phyloP scores from a whole-genome alignment of 768 basidiomycete genomes.

The Lactarius evosmus region DNA sequence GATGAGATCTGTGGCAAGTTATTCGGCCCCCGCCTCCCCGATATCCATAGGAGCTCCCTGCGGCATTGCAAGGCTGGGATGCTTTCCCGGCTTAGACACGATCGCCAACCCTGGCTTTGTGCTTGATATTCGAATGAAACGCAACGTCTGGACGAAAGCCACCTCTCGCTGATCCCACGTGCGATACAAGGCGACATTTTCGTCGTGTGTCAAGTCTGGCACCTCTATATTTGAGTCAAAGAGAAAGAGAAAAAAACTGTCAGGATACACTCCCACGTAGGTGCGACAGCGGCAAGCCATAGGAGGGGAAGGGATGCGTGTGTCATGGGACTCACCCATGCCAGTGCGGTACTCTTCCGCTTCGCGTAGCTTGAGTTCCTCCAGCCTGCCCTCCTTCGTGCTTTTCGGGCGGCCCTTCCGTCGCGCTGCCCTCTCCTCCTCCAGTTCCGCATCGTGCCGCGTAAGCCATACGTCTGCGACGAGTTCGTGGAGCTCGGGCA shows the following conservation, averaged over 20 bases:
- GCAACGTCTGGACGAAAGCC: slow-evolving; percentile 65
- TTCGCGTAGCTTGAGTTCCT: slow-evolving; percentile 68
- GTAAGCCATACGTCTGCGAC: slow-evolving; percentile 69
- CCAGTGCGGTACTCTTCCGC: slow-evolving; percentile 75
- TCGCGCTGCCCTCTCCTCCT: slow-evolving; percentile 55
- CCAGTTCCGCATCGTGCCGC: slow-evolving; percentile 64
- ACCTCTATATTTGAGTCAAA: slow-evolving; percentile 49
- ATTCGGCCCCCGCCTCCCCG: slow-evolving; percentile 31
- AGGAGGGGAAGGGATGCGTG: too few relatives aligned
- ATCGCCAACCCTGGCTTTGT: slow-evolving; percentile 44
- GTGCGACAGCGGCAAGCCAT: background rate
- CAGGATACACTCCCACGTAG: background rate
- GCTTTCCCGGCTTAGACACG: slow-evolving; percentile 61
- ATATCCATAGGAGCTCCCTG: slow-evolving; percentile 20
- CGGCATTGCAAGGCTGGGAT: slow-evolving; percentile 37
- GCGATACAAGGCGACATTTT: slow-evolving; percentile 67
- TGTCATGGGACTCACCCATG: slow-evolving; percentile 51
- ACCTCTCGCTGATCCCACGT: slow-evolving; percentile 76
- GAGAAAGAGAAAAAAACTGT: background rate
- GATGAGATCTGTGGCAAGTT: background rate
- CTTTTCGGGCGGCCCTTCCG: slow-evolving; percentile 78
- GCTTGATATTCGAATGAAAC: slow-evolving; percentile 74
- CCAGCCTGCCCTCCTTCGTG: slow-evolving; percentile 58
- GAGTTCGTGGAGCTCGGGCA: slow-evolving; percentile 64
- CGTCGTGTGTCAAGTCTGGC: slow-evolving; percentile 70